Percentiles rank a stretch among this genome's conserved stretches.
phyloP scores from a whole-genome alignment of 345 rosid species.

The Populus ilicifolia region DNA sequence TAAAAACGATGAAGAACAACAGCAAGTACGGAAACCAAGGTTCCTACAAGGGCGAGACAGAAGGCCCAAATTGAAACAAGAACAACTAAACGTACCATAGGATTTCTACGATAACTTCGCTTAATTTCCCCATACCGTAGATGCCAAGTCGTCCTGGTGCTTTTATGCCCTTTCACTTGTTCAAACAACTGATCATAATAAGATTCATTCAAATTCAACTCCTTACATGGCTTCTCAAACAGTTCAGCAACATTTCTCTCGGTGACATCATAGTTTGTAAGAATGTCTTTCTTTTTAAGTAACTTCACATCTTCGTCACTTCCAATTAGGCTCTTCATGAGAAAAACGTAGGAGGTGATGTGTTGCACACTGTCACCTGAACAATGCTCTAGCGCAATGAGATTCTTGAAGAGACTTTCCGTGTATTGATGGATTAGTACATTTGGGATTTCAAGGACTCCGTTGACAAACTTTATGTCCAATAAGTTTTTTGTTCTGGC shows the following conservation, averaged over 20 bases:
- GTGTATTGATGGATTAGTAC: slow-evolving; percentile 29
- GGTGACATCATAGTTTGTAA: slow-evolving; percentile 13
- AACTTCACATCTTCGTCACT: slow-evolving; percentile 35
- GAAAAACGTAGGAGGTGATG: slow-evolving; percentile 39
- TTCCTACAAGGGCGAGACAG: slow-evolving; percentile 25
- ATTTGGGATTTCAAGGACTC: slow-evolving; percentile 41
- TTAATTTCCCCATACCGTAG: slow-evolving; percentile 2
- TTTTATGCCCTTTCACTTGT: slow-evolving; percentile 30
- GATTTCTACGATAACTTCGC: neutral
- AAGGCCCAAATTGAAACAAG: slow-evolving; percentile 24
- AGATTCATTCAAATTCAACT: slow-evolving; percentile 23
- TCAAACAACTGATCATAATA: slow-evolving; percentile 42
- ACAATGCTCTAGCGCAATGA: slow-evolving; percentile 40
- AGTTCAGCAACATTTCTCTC: slow-evolving; percentile 6
- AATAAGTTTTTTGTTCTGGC: slow-evolving; percentile 30
- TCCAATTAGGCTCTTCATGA: slow-evolving; percentile 33
- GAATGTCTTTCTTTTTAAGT: slow-evolving; percentile 19
- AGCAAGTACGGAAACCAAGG: slow-evolving; percentile 33
- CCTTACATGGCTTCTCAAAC: slow-evolving; percentile 30
- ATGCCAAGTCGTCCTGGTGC: slow-evolving; percentile 1
- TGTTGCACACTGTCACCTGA: slow-evolving; percentile 19
- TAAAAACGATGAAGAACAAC: slow-evolving; percentile 25
- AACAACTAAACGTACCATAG: neutral
- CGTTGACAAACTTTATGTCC: slow-evolving; percentile 37
- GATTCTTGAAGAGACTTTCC: slow-evolving; percentile 46